phyloP scores from a whole-genome alignment of 2,329 filamentous ascomycete species.

The Purpureocillium lavendulum region DNA sequence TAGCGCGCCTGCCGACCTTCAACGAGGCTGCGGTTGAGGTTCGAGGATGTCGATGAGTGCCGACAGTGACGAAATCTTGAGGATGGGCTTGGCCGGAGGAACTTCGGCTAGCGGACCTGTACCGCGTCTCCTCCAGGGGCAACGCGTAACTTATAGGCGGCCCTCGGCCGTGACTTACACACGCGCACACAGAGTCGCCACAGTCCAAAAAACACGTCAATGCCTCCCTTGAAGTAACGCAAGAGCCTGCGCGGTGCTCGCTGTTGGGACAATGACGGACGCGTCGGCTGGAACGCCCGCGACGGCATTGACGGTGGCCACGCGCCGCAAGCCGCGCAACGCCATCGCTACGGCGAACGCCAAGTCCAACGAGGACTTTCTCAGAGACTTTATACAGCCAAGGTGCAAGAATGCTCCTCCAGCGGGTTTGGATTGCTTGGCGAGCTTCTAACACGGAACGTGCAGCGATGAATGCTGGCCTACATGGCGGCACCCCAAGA shows the following conservation, averaged over 20 bases:
- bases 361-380: slow-evolving; percentile 38
- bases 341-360: slow-evolving; percentile 40
- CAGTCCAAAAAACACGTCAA: no score
- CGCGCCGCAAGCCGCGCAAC: slow-evolving; percentile 10
- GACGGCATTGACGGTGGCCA: not conserved
- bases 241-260: no score
- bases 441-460: not conserved
- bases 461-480: slow-evolving; percentile 16
- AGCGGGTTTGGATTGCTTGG: no score
- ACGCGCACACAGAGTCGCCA: no score
- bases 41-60: no score
- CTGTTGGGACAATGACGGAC: no score
- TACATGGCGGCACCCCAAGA: slow-evolving; percentile 44
- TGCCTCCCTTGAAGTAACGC: no score
- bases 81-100: slow-evolving; percentile 7
- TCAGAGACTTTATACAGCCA: slow-evolving; percentile 36
- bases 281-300: not conserved
- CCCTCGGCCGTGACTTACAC: no score
- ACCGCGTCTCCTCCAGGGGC: no score
- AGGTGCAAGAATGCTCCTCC: slow-evolving; percentile 24
- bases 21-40: no score
- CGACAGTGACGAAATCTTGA: slow-evolving; percentile 1
- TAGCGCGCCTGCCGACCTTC: no score
- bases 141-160: no score
- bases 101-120: slow-evolving; percentile 11